A percentile compares a stretch with the other conserved stretches of the same genome.
These are phyloP conservation scores for Apophysomyces variabilis DNA, from an alignment of 371 early-diverging fungal species.

Conservation along the genomic window DNA sequence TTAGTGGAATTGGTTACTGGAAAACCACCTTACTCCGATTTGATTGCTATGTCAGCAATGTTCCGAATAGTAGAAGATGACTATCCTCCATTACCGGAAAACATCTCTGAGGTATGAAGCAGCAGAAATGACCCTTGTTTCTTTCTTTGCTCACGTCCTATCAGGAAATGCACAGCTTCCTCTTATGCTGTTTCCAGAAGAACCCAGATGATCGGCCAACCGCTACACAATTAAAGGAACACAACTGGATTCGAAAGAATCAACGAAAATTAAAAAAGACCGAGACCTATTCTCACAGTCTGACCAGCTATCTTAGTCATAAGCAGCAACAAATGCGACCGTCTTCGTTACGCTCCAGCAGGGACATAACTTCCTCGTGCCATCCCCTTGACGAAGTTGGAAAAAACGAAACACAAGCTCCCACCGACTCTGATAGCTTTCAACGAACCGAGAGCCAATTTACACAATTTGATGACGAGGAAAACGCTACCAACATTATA, in stretches of 20 bases:
- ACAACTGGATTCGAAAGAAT: conserved; percentile 72
- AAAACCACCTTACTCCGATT: conserved; percentile 83
- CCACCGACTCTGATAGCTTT: not conserved
- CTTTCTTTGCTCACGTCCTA: conserved; percentile 6
- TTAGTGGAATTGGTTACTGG: conserved; percentile 87
- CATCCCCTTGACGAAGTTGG: conserved; percentile 1
- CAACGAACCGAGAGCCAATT: conserved; percentile 2
- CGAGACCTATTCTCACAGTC: not conserved
- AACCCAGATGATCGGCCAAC: conserved; percentile 73
- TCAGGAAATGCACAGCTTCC: conserved; percentile 73
- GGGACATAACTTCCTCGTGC: not conserved
- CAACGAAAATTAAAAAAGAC: conserved; percentile 17
- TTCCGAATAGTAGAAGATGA: conserved; percentile 92
- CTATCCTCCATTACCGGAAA: conserved; percentile 84
- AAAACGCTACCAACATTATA: not conserved
- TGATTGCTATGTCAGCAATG: conserved; percentile 86
- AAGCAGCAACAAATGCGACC: conserved; percentile 14
- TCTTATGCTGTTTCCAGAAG: conserved; percentile 82
- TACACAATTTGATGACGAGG: not conserved
- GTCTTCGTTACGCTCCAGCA: not conserved
- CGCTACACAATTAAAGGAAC: conserved; percentile 68
- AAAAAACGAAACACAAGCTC: not conserved
- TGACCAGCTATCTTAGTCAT: not conserved
- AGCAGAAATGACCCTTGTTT: not conserved
- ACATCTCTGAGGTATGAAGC: conserved; percentile 67